These are phyloP conservation scores for Centrapalus pauciflorus DNA, from an alignment of 129 eudicot genomes.

Conservation along the genomic window DNA sequence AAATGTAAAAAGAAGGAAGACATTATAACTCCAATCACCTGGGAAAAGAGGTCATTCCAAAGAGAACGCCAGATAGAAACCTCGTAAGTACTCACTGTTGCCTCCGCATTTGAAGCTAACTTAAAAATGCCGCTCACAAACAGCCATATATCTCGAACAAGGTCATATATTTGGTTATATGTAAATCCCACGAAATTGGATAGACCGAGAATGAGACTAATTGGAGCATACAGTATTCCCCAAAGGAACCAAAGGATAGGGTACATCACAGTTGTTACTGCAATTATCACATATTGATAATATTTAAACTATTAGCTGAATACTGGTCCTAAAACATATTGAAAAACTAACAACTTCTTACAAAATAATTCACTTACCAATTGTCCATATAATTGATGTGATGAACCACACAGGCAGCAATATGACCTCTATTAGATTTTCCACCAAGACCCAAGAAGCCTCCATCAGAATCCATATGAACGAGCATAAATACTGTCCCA, in stretches of 20 bases:
- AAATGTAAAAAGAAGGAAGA: background rate
- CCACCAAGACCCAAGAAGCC: slow-evolving; percentile 48
- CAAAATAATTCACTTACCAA: slow-evolving; percentile 43
- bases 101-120: slow-evolving; percentile 61
- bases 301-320: slow-evolving; percentile 4
- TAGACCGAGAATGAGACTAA: slow-evolving; percentile 58
- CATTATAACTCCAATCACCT: slow-evolving; percentile 34
- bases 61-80: slow-evolving; percentile 90
- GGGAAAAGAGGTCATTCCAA: slow-evolving; percentile 88
- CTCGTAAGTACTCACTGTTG: slow-evolving; percentile 63
- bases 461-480: slow-evolving; percentile 56
- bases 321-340: background rate
- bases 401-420: slow-evolving; percentile 68
- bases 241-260: slow-evolving; percentile 72
- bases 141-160: slow-evolving; percentile 42
- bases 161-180: slow-evolving; percentile 35
- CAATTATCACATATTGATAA: slow-evolving; percentile 11
- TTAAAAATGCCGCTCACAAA: slow-evolving; percentile 41
- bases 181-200: slow-evolving; percentile 40
- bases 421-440: slow-evolving; percentile 44
- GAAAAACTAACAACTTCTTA: background rate
- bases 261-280: slow-evolving; percentile 58
- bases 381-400: slow-evolving; percentile 48
- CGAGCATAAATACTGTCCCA: slow-evolving; percentile 40
- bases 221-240: slow-evolving; percentile 71